Percentiles rank a stretch among this genome's conserved stretches.
Evolutionary conservation across 2,329 filamentous ascomycete species (phyloP).

Genomic region (Bipolaris bicolor): DNA sequence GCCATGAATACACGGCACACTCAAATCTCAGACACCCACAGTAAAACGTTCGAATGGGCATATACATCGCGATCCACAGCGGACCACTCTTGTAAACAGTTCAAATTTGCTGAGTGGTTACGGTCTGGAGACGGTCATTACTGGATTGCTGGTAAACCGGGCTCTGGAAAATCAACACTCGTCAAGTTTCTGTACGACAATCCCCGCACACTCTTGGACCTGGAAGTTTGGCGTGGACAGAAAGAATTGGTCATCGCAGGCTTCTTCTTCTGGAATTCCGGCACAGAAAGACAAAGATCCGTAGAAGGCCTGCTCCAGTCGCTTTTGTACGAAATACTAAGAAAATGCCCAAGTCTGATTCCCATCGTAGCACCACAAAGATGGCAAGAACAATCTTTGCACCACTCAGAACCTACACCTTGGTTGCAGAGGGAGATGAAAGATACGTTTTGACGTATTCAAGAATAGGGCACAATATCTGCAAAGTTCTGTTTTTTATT

Average conservation of each 20-base stretch:
- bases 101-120: slow-evolving; percentile 21
- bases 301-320: slow-evolving; percentile 3
- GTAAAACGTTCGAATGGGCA: not conserved
- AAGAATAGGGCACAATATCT: not conserved
- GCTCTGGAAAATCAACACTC: slow-evolving; percentile 56
- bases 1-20: not conserved
- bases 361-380: not conserved
- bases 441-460: not conserved
- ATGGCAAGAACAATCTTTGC: not conserved
- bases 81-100: not conserved
- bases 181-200: slow-evolving; percentile 36
- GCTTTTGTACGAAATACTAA: not conserved
- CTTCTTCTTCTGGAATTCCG: slow-evolving; percentile 6
- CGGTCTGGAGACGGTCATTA: slow-evolving; percentile 10
- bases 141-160: slow-evolving; percentile 54
- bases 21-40: not conserved
- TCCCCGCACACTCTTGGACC: not conserved
- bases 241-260: not conserved
- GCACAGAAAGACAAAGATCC: slow-evolving; percentile 2
- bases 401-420: not conserved
- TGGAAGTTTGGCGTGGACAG: not conserved
- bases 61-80: not conserved
- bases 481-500: not conserved
- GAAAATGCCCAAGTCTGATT: not conserved
- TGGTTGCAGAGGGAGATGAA: not conserved